Conservation (phyloP, 352 stramenopile species). For the Pythium rishiriense region DNA sequence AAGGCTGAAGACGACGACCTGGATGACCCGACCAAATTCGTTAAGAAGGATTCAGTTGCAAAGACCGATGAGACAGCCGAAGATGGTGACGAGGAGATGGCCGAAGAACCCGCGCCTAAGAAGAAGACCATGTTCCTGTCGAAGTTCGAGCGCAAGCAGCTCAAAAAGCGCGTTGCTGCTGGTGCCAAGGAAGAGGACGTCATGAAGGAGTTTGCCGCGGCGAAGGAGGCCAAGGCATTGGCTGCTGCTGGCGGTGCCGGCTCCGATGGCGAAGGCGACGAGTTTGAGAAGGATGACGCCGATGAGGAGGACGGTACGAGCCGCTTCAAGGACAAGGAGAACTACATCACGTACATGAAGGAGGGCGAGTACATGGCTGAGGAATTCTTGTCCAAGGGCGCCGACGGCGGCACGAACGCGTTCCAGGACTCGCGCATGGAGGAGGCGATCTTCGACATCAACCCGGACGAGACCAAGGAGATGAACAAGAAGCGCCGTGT, state of each 20-base stretch:
- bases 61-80: background rate
- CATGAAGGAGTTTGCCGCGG: constrained; percentile 53
- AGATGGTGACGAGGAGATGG: constrained; percentile 8
- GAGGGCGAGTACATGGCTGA: constrained; percentile 74
- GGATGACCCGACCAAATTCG: constrained; percentile 1
- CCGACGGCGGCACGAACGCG: constrained; percentile 74
- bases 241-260: constrained; percentile 16
- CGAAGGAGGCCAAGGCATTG: constrained; percentile 39
- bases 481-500: constrained; percentile 98
- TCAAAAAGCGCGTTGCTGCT: constrained; percentile 89
- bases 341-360: constrained; percentile 88
- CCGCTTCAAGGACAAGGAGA: constrained; percentile 77
- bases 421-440: constrained; percentile 90
- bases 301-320: constrained; percentile 11
- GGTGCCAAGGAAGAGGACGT: constrained; percentile 78
- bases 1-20: constrained; percentile 33
- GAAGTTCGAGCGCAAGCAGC: constrained; percentile 93
- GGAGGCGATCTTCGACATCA: constrained; percentile 97
- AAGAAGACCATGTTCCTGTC: constrained; percentile 90
- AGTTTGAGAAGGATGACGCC: constrained; percentile 21
- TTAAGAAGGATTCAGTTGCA: background rate
- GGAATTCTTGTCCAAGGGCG: constrained; percentile 70
- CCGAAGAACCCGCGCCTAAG: constrained; percentile 19
- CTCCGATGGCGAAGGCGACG: constrained; percentile 31
- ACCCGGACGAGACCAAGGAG: constrained; percentile 97